Percentiles rank a stretch among this genome's conserved stretches.
Conservation (phyloP, 2,329 filamentous ascomycete species). For the Fonsecaea multimorphosa region DNA sequence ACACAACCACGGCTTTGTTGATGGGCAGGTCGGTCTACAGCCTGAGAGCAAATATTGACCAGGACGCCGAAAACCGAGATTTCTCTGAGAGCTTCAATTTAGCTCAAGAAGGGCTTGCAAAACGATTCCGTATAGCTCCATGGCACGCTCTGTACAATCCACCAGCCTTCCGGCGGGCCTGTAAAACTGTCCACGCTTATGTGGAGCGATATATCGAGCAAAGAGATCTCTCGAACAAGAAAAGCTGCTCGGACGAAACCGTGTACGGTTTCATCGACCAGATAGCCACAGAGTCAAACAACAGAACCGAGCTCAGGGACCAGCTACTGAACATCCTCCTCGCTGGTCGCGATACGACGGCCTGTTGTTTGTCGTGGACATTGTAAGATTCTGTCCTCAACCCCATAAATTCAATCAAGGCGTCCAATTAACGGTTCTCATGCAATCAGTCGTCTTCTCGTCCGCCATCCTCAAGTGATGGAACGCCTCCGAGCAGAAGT, state of each 20-base stretch:
- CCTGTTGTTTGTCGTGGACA: conserved; percentile 78
- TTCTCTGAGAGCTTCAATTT: conserved; percentile 41
- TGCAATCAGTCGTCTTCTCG: conserved; percentile 56
- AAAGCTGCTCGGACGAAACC: not conserved
- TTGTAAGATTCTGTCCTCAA: conserved; percentile 61
- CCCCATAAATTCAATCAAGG: not conserved
- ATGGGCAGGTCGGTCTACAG: conserved; percentile 28
- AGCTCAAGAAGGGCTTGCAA: conserved; percentile 37
- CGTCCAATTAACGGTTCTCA: conserved; percentile 43
- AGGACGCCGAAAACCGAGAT: conserved; percentile 21
- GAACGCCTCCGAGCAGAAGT: conserved; percentile 76
- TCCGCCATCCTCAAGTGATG: conserved; percentile 70
- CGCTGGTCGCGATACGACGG: conserved; percentile 85
- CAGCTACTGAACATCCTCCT: conserved; percentile 71
- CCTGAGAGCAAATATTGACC: conserved; percentile 27
- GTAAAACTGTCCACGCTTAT: conserved; percentile 27
- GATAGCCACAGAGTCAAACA: conserved; percentile 21
- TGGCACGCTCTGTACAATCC: conserved; percentile 28
- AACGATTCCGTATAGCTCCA: conserved; percentile 30
- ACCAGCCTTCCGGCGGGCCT: conserved; percentile 24
- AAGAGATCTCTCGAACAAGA: conserved; percentile 18
- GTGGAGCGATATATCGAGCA: conserved; percentile 27
- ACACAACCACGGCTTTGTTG: conserved; percentile 52
- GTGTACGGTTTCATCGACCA: conserved; percentile 10
- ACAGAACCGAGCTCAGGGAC: conserved; percentile 48